Conservation (phyloP, 1,139 yeast species). For the Nakaseomyces kungkrabaensis region DNA sequence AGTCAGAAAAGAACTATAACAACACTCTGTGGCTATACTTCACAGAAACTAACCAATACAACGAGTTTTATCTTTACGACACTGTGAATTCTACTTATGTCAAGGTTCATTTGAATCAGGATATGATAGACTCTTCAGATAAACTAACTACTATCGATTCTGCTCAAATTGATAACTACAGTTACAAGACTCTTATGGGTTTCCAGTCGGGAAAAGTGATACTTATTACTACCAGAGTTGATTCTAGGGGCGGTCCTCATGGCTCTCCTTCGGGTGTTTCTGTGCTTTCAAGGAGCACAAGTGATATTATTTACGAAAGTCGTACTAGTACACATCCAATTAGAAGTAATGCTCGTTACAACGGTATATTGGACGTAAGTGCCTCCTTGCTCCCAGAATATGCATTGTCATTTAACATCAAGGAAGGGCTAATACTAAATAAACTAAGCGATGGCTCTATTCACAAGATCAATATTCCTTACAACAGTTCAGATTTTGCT, state of each 20-base stretch:
- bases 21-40: neutral
- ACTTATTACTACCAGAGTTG: neutral
- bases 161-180: neutral
- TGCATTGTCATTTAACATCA: conserved; percentile 2
- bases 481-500: neutral
- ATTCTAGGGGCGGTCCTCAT: neutral
- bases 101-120: neutral
- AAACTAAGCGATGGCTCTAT: neutral
- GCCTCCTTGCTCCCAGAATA: conserved; percentile 2
- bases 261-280: no score
- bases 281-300: neutral
- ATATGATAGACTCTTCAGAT: neutral
- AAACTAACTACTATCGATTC: neutral
- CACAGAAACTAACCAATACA: neutral
- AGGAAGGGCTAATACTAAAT: conserved; percentile 3
- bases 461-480: neutral
- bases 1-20: neutral
- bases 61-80: neutral
- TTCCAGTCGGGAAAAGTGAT: neutral
- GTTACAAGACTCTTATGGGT: neutral
- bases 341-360: neutral
- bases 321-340: conserved; percentile 1
- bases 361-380: neutral
- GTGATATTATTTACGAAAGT: neutral
- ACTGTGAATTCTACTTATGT: neutral